Base-by-base conservation (phyloP, 257 asterid genomes). In the Capsicum baccatum region DNA sequence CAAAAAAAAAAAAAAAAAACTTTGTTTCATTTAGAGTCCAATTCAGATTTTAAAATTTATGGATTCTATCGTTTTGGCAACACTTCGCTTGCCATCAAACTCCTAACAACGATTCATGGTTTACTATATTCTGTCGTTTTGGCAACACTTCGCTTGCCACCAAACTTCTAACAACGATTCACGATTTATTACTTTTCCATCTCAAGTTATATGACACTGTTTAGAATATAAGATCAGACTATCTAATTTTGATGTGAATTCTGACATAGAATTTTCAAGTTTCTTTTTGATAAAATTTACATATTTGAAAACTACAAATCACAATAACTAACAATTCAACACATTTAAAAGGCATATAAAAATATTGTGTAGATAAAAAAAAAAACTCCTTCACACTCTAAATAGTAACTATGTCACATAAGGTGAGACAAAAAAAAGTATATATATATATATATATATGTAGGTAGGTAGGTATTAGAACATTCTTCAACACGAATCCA, bases 21-120 rank as follows among this genome's bases (percentile, higher is more conserved):
- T 26, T 26, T 26, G 33, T 74, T 21, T 52, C 3, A 2, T 26
- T 3, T 26, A 0, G 3, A 14, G 8, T 1, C 7, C 0, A 2
- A 68, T 37, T 39, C 0, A 16, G 9, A 9, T 16, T 69, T 69
- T 69, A 9, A 42, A 69, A 8, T 69, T 69, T 69, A 39, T 69
- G 15, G 17, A 0, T 42, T 16, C 0, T 13, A 0, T 0, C 0
- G 1, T 66, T 66, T 0, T 66, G 3, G 11, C 4, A 35, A 39
- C 5, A 33, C 0, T 35, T 21, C 2, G 1, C 4, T 67, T 67
- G 50, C 2, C 19, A 37, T 5, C 5, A 17, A 66, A 67, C 21
- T 26, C 6, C 3, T 4, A 12, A 3, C 10, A 42, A 0, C 35
- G 3, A 2, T 64, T 64, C 17, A 1, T 6, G 2, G 6, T 35